Evolutionary conservation across 2,329 filamentous ascomycete species (phyloP).

Genomic region (Stromatinia cepivora): DNA sequence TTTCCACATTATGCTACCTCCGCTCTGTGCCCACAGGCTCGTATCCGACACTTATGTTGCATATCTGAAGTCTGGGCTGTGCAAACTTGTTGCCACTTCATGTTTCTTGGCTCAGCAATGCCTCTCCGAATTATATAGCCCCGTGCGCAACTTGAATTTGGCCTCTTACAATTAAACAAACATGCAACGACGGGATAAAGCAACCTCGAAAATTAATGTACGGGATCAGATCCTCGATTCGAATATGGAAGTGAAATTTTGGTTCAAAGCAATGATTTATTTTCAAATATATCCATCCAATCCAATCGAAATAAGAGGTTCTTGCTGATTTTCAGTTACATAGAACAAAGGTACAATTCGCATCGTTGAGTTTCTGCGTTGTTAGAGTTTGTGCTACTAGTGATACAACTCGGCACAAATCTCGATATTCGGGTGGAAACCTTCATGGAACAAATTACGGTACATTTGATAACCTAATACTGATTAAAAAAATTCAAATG

Average conservation of each 20-base stretch:
- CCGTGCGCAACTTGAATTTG: neutral
- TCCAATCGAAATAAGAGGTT: neutral
- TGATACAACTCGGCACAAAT: no score
- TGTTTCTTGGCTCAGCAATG: neutral
- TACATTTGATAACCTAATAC: no score
- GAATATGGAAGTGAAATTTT: neutral
- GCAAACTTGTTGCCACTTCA: neutral
- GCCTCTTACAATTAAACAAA: neutral
- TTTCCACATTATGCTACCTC: neutral
- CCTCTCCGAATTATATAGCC: neutral
- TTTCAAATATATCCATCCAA: no score
- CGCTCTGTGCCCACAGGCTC: neutral
- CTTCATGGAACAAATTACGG: no score
- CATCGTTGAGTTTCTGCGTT: no score
- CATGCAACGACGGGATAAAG: neutral
- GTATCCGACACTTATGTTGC: neutral
- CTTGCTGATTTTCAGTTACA: neutral
- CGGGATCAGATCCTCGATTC: neutral
- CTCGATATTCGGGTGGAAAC: no score
- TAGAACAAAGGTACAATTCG: no score
- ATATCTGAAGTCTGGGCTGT: constrained; percentile 1
- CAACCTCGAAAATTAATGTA: neutral
- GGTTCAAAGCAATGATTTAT: neutral
- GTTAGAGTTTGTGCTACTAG: no score
- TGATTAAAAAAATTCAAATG: neutral